Percentiles rank a stretch among this genome's conserved stretches.
phyloP scores from a whole-genome alignment of 495 filamentous ascomycete genomes.

The Xylaria flabelliformis region DNA sequence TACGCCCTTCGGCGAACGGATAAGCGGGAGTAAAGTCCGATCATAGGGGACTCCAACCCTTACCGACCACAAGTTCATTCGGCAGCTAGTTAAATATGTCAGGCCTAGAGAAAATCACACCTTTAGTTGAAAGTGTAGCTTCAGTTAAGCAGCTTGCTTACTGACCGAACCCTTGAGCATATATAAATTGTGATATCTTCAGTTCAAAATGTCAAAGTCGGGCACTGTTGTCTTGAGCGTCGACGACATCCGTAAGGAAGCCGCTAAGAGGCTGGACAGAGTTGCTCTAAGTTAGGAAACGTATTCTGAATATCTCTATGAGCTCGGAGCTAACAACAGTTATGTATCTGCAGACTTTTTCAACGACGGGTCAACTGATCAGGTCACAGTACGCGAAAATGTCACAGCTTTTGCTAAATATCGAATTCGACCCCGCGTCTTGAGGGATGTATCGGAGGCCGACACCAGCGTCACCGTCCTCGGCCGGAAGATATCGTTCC shows the following conservation, averaged over 20 bases:
- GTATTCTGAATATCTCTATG: not conserved
- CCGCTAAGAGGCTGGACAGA: constrained; percentile 36
- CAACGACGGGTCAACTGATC: constrained; percentile 55
- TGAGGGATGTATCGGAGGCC: constrained; percentile 30
- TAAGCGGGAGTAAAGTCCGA: not conserved
- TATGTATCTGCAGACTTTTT: constrained; percentile 47
- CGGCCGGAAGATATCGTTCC: constrained; percentile 25
- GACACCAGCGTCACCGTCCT: constrained; percentile 10
- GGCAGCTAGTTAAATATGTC: not conserved
- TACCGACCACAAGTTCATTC: not conserved
- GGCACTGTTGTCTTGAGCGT: constrained; percentile 33
- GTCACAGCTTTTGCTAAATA: constrained; percentile 52
- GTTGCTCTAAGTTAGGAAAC: constrained; percentile 35
- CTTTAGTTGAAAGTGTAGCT: not conserved
- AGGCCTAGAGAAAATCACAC: not conserved
- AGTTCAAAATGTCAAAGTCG: constrained; percentile 3
- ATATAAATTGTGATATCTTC: not conserved
- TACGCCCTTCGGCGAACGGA: not conserved
- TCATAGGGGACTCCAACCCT: not conserved
- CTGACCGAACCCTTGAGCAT: not conserved
- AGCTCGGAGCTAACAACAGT: not conserved
- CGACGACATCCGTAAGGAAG: constrained; percentile 39
- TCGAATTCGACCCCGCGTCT: constrained; percentile 55
- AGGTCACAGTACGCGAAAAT: constrained; percentile 47
- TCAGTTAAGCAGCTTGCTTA: not conserved